Evolutionary conservation across 202 grass and related monocot genomes (phyloP).

Genomic region (Sporobolus alterniflorus): DNA sequence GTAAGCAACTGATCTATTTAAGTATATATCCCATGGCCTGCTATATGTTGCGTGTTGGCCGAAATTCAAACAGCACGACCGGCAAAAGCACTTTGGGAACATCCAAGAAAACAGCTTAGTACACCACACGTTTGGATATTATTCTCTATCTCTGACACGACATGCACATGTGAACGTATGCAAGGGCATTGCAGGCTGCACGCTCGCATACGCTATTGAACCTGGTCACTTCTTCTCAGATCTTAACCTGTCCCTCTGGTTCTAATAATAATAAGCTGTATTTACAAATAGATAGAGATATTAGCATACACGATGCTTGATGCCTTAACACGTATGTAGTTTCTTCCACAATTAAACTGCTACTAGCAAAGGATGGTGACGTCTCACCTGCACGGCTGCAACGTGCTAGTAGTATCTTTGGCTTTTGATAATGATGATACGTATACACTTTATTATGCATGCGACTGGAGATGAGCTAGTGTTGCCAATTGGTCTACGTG

Average conservation of each 20-base stretch:
- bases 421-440: no score
- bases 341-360: neutral
- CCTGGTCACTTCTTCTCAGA: neutral
- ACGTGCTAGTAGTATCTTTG: neutral
- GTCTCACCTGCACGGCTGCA: conserved; percentile 12
- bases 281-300: neutral
- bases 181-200: neutral
- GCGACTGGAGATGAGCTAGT: neutral
- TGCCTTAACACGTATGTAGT: neutral
- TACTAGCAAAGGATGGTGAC: neutral
- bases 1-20: neutral
- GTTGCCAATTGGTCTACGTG: neutral
- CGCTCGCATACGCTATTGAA: conserved; percentile 8
- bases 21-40: neutral
- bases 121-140: neutral
- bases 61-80: neutral
- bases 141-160: neutral
- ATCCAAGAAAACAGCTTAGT: neutral
- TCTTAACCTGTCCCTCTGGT: neutral
- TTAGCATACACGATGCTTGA: neutral
- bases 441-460: no score
- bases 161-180: conserved; percentile 10
- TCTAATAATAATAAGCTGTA: neutral
- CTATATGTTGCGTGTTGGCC: neutral
- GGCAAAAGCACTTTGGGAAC: neutral